phyloP scores from a whole-genome alignment of 2,329 filamentous ascomycete genomes.

The Fusarium sp. region DNA sequence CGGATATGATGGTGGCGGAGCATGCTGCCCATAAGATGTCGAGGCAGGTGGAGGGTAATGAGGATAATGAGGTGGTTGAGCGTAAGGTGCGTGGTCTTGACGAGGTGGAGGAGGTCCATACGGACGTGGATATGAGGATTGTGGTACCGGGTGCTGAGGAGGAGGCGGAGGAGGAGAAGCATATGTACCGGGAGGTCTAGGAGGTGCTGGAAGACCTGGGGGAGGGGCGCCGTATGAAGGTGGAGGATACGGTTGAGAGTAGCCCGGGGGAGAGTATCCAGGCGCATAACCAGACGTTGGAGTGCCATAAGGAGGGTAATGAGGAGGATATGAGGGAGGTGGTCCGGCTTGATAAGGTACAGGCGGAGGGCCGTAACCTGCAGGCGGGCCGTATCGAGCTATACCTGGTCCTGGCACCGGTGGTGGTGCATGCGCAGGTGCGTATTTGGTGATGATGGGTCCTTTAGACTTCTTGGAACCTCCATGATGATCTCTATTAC shows the following conservation, averaged over 20 bases:
- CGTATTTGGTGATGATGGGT: constrained; percentile 54
- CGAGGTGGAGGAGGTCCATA: constrained; percentile 39
- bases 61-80: constrained; percentile 36
- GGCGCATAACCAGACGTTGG: constrained; percentile 44
- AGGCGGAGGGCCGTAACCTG: constrained; percentile 44
- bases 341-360: constrained; percentile 43
- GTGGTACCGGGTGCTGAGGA: constrained; percentile 29
- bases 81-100: constrained; percentile 39
- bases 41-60: constrained; percentile 38
- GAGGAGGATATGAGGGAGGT: constrained; percentile 41
- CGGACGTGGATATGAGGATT: constrained; percentile 39
- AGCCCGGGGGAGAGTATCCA: constrained; percentile 46
- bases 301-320: constrained; percentile 43
- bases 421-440: constrained; percentile 46
- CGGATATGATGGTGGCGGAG: constrained; percentile 35
- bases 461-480: constrained; percentile 52
- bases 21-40: constrained; percentile 37
- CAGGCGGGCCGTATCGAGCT: constrained; percentile 44
- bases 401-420: constrained; percentile 23
- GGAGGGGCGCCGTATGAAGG: constrained; percentile 38
- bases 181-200: constrained; percentile 38
- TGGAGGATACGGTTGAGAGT: constrained; percentile 46
- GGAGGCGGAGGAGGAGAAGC: constrained; percentile 29
- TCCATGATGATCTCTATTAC: constrained; percentile 48
- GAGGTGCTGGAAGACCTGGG: constrained; percentile 41